Conservation (phyloP, 2,329 filamentous ascomycete genomes). For the Pseudocercospora pini-densiflorae region DNA sequence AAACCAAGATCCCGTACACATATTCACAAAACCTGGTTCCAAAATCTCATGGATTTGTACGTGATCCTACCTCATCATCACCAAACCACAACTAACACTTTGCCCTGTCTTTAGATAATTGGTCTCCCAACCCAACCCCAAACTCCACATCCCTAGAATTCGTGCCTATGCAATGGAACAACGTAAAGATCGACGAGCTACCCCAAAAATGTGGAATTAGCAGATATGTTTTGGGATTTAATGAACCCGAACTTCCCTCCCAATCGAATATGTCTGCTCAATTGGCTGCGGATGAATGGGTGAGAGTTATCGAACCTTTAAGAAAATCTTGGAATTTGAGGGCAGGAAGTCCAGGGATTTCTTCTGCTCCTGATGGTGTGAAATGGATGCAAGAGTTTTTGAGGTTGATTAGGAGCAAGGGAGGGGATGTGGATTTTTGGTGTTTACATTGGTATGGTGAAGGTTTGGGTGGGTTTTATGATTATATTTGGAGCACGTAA, state of each 20-base stretch:
- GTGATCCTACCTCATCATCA: background rate
- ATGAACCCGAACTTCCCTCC: constrained; percentile 40
- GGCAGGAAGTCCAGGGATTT: constrained; percentile 38
- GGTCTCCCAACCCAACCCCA: constrained; percentile 37
- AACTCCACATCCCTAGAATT: constrained; percentile 34
- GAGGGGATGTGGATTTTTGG: constrained; percentile 39
- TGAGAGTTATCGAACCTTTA: constrained; percentile 37
- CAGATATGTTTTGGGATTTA: constrained; percentile 33
- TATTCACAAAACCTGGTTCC: constrained; percentile 39
- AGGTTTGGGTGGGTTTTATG: constrained; percentile 37
- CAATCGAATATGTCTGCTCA: constrained; percentile 38
- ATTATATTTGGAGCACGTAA: constrained; percentile 40
- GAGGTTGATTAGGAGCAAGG: constrained; percentile 27
- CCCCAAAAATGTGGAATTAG: constrained; percentile 23
- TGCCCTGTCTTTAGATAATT: constrained; percentile 32
- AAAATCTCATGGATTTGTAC: constrained; percentile 40
- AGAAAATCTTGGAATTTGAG: constrained; percentile 29
- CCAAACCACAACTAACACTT: background rate
- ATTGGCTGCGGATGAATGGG: constrained; percentile 35
- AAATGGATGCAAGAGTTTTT: constrained; percentile 37
- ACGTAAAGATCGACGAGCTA: constrained; percentile 34
- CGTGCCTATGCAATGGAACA: constrained; percentile 42
- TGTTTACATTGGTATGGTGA: constrained; percentile 41
- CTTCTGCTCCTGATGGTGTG: constrained; percentile 35
- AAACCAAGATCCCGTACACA: constrained; percentile 36